Evolutionary conservation across 495 filamentous ascomycete genomes (phyloP).

Genomic region (Baudoinia panamericana): DNA sequence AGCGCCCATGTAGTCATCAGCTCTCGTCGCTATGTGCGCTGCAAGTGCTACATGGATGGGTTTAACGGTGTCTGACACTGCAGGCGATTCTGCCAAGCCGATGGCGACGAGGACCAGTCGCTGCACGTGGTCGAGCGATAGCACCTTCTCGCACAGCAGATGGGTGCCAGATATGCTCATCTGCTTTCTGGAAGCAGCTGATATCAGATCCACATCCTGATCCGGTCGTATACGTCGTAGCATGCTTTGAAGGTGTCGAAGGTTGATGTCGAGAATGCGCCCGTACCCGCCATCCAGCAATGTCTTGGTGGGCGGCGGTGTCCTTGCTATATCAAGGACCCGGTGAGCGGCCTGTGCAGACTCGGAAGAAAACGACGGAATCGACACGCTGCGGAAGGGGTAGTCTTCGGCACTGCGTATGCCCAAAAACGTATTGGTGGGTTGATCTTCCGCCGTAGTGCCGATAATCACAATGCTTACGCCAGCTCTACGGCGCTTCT

Average conservation of each 20-base stretch:
- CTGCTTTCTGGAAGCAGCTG: background rate
- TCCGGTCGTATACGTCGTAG: slow-evolving; percentile 28
- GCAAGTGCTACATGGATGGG: slow-evolving; percentile 22
- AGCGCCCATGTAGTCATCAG: background rate
- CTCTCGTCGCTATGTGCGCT: slow-evolving; percentile 1
- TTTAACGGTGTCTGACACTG: slow-evolving; percentile 2
- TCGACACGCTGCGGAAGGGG: slow-evolving; percentile 35
- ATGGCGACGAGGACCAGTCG: slow-evolving; percentile 26
- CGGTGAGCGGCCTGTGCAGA: background rate
- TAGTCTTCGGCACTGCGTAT: slow-evolving; percentile 28
- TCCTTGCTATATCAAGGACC: background rate
- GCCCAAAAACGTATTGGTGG: no score
- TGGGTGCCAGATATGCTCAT: slow-evolving; percentile 3
- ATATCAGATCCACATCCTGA: slow-evolving; percentile 6
- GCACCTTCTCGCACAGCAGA: slow-evolving; percentile 14
- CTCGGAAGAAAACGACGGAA: slow-evolving; percentile 9
- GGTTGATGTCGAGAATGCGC: slow-evolving; percentile 49
- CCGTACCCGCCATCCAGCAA: slow-evolving; percentile 19
- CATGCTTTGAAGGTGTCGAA: slow-evolving; percentile 59
- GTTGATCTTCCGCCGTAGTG: slow-evolving; percentile 34
- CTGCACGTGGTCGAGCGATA: slow-evolving; percentile 27
- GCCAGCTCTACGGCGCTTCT: slow-evolving; percentile 53
- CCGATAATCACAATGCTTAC: slow-evolving; percentile 66
- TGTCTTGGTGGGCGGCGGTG: background rate
- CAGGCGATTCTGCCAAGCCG: slow-evolving; percentile 13